Evolutionary conservation across 805 yeast genomes (phyloP).

Genomic region (Ogataea parapolymorpha): DNA sequence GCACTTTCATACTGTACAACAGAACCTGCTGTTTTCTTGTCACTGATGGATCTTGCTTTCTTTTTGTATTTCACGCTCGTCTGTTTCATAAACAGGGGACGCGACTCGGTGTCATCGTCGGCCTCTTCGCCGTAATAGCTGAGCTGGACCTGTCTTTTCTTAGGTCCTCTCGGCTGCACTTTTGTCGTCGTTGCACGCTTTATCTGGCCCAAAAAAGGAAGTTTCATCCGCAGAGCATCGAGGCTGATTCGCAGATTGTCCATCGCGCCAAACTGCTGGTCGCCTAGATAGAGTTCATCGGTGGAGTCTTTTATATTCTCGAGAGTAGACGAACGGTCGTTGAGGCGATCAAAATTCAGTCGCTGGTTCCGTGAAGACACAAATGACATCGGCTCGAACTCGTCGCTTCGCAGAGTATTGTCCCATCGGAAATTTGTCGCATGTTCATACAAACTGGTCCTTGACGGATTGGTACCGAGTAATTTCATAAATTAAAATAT

Average conservation of each 20-base stretch:
- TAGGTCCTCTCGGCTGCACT: background rate
- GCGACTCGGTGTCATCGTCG: conserved; percentile 1
- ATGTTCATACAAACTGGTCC: background rate
- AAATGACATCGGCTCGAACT: conserved; percentile 18
- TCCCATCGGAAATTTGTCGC: conserved; percentile 11
- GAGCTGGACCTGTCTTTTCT: conserved; percentile 13
- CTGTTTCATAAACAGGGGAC: conserved; percentile 8
- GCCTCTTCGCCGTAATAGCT: conserved; percentile 21
- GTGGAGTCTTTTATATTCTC: conserved; percentile 12
- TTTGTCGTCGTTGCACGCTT: background rate
- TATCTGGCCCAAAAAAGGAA: background rate
- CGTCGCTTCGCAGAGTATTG: background rate
- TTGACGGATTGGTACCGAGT: conserved; percentile 13
- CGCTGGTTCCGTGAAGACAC: conserved; percentile 17
- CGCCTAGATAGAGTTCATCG: conserved; percentile 4
- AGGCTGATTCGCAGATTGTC: conserved; percentile 2
- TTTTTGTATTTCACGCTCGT: conserved; percentile 11
- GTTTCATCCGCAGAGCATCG: background rate
- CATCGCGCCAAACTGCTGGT: background rate
- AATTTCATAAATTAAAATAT: conserved; percentile 1
- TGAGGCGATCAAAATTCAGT: conserved; percentile 20
- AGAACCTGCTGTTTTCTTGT: background rate
- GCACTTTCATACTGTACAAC: conserved; percentile 6
- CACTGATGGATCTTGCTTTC: background rate
- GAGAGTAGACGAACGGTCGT: conserved; percentile 13